These are phyloP conservation scores for Stipa capillata DNA, from an alignment of 176 grass and related monocot species.

Conservation along the genomic window DNA sequence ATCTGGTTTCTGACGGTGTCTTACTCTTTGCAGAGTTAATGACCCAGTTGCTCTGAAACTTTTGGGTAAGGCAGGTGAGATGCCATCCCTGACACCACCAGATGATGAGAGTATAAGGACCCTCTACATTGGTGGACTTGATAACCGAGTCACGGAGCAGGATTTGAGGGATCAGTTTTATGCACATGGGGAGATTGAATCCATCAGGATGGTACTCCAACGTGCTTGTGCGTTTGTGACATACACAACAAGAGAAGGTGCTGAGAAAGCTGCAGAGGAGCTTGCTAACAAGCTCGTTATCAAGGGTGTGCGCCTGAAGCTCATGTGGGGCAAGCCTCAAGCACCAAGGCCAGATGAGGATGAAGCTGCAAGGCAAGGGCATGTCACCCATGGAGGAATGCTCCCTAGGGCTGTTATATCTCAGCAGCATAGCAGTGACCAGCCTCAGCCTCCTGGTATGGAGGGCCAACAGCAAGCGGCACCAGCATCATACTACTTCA, in stretches of 20 bases:
- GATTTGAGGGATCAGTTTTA: constrained; percentile 95
- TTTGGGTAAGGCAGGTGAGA: constrained; percentile 88
- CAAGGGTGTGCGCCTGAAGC: constrained; percentile 82
- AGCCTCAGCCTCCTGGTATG: constrained; percentile 52
- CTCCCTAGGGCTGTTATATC: constrained; percentile 91
- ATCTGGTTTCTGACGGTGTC: constrained; percentile 19
- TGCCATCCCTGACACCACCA: constrained; percentile 77
- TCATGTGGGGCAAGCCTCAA: constrained; percentile 95
- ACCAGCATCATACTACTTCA: constrained; percentile 58
- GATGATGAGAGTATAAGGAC: constrained; percentile 93
- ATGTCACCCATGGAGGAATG: constrained; percentile 66
- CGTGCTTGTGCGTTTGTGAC: constrained; percentile 82
- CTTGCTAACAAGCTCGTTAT: constrained; percentile 91
- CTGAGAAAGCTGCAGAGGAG: constrained; percentile 91
- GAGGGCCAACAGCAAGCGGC: constrained; percentile 42
- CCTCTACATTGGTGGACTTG: constrained; percentile 86
- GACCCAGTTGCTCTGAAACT: constrained; percentile 90
- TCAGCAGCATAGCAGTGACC: constrained; percentile 66
- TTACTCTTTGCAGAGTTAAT: constrained; percentile 62
- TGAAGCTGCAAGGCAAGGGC: constrained; percentile 54
- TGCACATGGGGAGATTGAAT: constrained; percentile 89
- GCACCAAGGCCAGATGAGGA: constrained; percentile 63
- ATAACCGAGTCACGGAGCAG: constrained; percentile 65
- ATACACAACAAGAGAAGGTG: constrained; percentile 82
- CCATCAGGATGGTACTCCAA: constrained; percentile 91